These are phyloP conservation scores for Epichloe gansuensis DNA, from an alignment of 2,329 filamentous ascomycete genomes.

Conservation along the genomic window DNA sequence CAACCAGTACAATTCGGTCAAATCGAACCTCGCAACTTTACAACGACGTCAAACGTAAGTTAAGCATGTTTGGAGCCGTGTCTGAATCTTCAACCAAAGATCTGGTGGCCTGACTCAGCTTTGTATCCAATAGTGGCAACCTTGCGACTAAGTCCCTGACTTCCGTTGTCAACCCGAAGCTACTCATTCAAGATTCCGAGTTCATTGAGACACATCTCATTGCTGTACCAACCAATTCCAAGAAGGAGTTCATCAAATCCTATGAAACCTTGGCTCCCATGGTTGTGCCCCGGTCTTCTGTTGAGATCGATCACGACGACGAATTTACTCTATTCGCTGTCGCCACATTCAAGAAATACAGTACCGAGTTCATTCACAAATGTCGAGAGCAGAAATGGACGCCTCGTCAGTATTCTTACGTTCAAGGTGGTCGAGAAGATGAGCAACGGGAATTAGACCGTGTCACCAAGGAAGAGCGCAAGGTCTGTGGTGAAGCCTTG, in stretches of 20 bases:
- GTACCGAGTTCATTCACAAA: slow-evolving; percentile 79
- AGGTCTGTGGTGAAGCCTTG: slow-evolving; percentile 85
- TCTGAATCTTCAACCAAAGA: neutral
- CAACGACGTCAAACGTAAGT: slow-evolving; percentile 78
- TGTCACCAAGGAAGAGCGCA: slow-evolving; percentile 73
- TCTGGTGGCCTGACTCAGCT: neutral
- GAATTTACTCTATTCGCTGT: slow-evolving; percentile 85
- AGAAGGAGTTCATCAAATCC: slow-evolving; percentile 77
- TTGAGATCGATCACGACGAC: slow-evolving; percentile 70
- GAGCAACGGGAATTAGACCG: slow-evolving; percentile 79
- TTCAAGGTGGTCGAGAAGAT: slow-evolving; percentile 78
- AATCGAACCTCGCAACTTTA: slow-evolving; percentile 68
- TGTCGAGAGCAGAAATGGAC: slow-evolving; percentile 90
- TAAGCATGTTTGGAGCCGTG: too few species aligned
- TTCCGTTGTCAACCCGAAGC: slow-evolving; percentile 69
- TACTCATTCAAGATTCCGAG: slow-evolving; percentile 81
- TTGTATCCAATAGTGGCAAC: slow-evolving; percentile 53
- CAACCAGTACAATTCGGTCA: slow-evolving; percentile 85
- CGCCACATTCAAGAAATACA: slow-evolving; percentile 87
- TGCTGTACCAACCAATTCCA: slow-evolving; percentile 66
- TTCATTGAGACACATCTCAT: slow-evolving; percentile 94
- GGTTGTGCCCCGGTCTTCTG: slow-evolving; percentile 84
- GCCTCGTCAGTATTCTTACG: slow-evolving; percentile 86
- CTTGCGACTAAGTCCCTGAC: slow-evolving; percentile 87
- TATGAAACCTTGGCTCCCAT: slow-evolving; percentile 85